Conservation (phyloP, 208 protist genomes). For the Strigomonas culicis region DNA sequence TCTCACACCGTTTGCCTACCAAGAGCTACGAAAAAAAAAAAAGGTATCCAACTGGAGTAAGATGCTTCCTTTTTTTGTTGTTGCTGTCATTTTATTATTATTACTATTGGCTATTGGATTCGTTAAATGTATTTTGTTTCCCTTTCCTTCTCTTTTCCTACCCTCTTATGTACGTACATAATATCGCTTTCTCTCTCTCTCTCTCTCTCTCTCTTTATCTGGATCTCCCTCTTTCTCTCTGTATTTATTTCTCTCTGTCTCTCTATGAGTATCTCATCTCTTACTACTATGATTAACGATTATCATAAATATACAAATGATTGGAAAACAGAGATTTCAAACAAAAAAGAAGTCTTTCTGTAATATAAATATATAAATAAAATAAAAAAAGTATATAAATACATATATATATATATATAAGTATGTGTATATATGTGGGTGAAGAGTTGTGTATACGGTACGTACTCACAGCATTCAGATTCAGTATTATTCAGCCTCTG, state of each 20-base stretch:
- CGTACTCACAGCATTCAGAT: not conserved
- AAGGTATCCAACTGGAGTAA: not conserved
- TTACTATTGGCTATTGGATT: not conserved
- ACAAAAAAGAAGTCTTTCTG: not conserved
- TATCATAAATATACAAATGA: not conserved
- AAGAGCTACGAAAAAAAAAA: constrained; percentile 9
- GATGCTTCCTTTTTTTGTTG: no score
- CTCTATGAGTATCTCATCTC: not conserved
- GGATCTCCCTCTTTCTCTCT: not conserved
- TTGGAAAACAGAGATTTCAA: not conserved
- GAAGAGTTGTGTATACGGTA: not conserved
- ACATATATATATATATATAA: no score
- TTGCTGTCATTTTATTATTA: constrained; percentile 7
- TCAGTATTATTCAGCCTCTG: not conserved
- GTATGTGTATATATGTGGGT: no score
- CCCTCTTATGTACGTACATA: not conserved
- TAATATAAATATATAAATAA: not conserved
- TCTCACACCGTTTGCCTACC: not conserved
- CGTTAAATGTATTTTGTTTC: not conserved
- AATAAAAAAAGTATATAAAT: no score
- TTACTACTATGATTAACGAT: constrained; percentile 3
- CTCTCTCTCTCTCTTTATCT: constrained; percentile 1
- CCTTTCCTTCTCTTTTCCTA: not conserved
- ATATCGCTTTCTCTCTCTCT: not conserved
- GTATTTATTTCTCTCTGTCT: not conserved